Base-by-base conservation (phyloP, 176 grass and related monocot species). In the Tuctoria greenei region DNA sequence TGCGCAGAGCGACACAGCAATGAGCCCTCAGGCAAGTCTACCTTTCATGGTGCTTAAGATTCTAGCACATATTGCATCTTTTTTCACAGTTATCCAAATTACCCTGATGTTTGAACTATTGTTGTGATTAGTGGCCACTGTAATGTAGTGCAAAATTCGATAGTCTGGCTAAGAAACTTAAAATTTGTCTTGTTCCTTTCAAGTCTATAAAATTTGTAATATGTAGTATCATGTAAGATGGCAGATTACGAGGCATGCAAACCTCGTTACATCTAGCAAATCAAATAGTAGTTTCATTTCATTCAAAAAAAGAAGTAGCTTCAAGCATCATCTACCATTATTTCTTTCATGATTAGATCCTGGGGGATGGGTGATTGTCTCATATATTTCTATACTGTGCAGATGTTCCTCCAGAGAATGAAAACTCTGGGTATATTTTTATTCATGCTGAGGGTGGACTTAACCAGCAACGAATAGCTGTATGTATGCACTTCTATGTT, bases 361-460 rank as follows among this genome's bases (percentile, higher is more conserved):
- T 59, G 45, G 16, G 15, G 45, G 58, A 72, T 70, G 56, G 35
- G 25, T 37, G 57, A 34, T 62, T 7, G 61, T 57, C 37, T 57
- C 10, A 34, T 66, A 15, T 64, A 49, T 81, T 54, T 80, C 42
- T 52, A 60, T 78, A 54, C 67, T 47, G 61, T 28, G 43, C 84
- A 94, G 95, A 87, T 89, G 76, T 94, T 0, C 84, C 84, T 57
- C 72, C 89, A 25, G 85, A 88, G 76, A 91, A 91, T 12, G 67
- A 86, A 71, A 95, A 79, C 35, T 86, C 83, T 79, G 92, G 92
- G 8, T 95, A 95, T 81, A 94, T 98, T 73, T 95, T 95, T 75
- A 95, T 95, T 73, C 92, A 95, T 84, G 92, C 88, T 0, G 92
- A 95, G 70, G 92, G 92, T 72, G 92, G 92, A 74, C 69, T 95